Percentiles rank a stretch among this genome's conserved stretches.
Conservation (phyloP, 2,329 filamentous ascomycete genomes). For the Onygenales sp. region DNA sequence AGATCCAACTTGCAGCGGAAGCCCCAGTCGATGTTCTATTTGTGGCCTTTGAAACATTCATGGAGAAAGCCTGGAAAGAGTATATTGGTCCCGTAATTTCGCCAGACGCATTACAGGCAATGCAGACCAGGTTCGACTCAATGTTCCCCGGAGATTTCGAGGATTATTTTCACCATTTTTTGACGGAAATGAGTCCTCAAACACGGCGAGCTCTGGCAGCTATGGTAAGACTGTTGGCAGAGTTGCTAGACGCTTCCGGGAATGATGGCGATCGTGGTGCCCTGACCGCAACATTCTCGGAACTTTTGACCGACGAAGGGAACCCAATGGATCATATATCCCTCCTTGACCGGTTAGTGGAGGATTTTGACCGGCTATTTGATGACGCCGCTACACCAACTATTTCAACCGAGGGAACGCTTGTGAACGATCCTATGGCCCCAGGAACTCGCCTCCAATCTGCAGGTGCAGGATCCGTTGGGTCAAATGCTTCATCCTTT, state of each 20-base stretch:
- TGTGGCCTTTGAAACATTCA: constrained; percentile 86
- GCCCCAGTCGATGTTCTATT: constrained; percentile 76
- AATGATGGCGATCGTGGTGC: constrained; percentile 87
- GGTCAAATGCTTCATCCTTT: constrained; percentile 76
- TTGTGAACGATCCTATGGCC: constrained; percentile 49
- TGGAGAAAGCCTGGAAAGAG: constrained; percentile 78
- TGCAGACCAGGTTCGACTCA: constrained; percentile 49
- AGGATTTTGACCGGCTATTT: constrained; percentile 84
- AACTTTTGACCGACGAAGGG: constrained; percentile 70
- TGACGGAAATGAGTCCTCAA: constrained; percentile 47
- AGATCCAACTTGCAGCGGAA: constrained; percentile 65
- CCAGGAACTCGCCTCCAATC: constrained; percentile 51
- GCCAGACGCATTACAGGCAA: constrained; percentile 56
- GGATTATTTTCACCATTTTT: constrained; percentile 45
- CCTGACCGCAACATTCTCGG: constrained; percentile 78
- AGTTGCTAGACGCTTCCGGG: constrained; percentile 77
- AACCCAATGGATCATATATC: constrained; percentile 78
- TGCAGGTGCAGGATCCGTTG: constrained; percentile 43
- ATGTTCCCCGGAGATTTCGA: constrained; percentile 41
- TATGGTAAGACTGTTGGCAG: constrained; percentile 75
- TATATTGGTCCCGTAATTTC: constrained; percentile 80
- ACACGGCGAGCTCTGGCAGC: constrained; percentile 69
- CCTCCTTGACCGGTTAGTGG: constrained; percentile 75
- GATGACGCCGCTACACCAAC: constrained; percentile 48
- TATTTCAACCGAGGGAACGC: constrained; percentile 33